Conservation (phyloP, 2,329 filamentous ascomycete species). For the Blastomyces percursus region DNA sequence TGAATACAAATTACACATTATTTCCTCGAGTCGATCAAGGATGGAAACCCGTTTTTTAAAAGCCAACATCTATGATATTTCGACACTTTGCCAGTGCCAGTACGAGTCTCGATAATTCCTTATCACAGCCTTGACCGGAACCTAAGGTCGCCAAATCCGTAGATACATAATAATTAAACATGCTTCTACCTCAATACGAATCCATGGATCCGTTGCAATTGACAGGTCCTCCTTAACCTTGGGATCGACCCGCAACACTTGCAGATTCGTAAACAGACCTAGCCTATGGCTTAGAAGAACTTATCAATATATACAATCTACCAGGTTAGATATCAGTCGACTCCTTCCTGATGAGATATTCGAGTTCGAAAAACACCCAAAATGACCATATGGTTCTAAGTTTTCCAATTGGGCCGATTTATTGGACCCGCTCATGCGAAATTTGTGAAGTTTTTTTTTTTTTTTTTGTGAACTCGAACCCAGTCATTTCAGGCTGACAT, state of each 20-base stretch:
- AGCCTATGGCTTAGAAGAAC: constrained; percentile 6
- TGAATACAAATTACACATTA: background rate
- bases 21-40: background rate
- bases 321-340: background rate
- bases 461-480: background rate
- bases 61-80: background rate
- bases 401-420: background rate
- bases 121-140: background rate
- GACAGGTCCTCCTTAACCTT: constrained; percentile 14
- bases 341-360: background rate
- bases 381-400: too few relatives aligned
- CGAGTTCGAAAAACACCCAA: background rate
- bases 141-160: background rate
- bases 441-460: background rate
- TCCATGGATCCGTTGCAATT: constrained; percentile 8
- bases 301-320: background rate
- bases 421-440: background rate
- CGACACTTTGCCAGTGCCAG: background rate
- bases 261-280: constrained; percentile 15
- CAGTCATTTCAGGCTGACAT: background rate
- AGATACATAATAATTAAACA: background rate
- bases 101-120: background rate
- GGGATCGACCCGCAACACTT: constrained; percentile 18
- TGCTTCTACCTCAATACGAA: background rate
- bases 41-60: background rate